A percentile compares a stretch with the other conserved stretches of the same genome.
Conservation (phyloP, 768 basidiomycete species). For the Auriscalpium microsporum region DNA sequence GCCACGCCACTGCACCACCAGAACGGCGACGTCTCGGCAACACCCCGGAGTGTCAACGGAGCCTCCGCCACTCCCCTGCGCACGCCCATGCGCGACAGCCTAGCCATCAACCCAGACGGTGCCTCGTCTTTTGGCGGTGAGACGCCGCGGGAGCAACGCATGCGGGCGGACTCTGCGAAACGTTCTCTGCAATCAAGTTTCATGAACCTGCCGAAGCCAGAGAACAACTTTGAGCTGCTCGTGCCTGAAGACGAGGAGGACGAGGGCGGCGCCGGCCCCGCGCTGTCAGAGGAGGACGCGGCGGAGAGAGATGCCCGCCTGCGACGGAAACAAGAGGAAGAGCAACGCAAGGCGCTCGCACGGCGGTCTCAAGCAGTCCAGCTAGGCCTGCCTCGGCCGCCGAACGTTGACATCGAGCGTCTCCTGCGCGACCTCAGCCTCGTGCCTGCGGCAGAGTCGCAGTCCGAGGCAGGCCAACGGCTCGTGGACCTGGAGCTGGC, state of each 20-base stretch:
- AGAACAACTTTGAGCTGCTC: slow-evolving; percentile 95
- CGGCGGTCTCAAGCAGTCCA: slow-evolving; percentile 78
- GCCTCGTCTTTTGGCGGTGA: slow-evolving; percentile 45
- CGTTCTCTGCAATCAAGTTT: slow-evolving; percentile 77
- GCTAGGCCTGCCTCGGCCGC: slow-evolving; percentile 75
- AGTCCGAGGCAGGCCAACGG: slow-evolving; percentile 35
- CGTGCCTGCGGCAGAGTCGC: slow-evolving; percentile 23
- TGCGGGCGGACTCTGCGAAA: slow-evolving; percentile 56
- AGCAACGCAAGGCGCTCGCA: slow-evolving; percentile 72
- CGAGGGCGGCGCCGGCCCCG: slow-evolving; percentile 28
- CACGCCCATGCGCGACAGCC: slow-evolving; percentile 89
- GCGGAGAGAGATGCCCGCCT: slow-evolving; percentile 81
- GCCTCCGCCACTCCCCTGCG: slow-evolving; percentile 71
- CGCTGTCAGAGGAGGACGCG: slow-evolving; percentile 73
- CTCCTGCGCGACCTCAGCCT: slow-evolving; percentile 55
- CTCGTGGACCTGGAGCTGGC: slow-evolving; percentile 75
- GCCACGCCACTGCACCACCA: slow-evolving; percentile 70
- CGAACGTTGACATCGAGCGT: slow-evolving; percentile 62
- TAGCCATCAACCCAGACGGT: slow-evolving; percentile 77
- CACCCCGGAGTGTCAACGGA: slow-evolving; percentile 38
- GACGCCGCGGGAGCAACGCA: slow-evolving; percentile 72
- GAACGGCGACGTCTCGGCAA: slow-evolving; percentile 32
- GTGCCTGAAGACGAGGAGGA: slow-evolving; percentile 82
- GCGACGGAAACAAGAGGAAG: slow-evolving; percentile 59
- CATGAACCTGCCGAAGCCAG: slow-evolving; percentile 77